Evolutionary conservation across 1,139 yeast species (phyloP).

Genomic region (Suhomyces bribrorum): DNA sequence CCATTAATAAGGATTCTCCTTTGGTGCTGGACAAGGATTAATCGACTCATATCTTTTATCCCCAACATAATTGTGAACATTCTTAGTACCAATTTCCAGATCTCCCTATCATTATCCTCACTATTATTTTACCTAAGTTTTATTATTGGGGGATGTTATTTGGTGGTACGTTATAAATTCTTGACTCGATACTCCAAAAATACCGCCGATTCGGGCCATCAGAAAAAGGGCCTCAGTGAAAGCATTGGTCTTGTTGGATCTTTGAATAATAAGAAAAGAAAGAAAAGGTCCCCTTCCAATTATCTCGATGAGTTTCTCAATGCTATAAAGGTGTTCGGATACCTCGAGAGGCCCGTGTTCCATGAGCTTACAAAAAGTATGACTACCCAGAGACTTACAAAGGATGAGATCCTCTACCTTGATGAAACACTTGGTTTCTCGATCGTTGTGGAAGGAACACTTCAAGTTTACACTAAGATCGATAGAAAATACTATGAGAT

Average conservation of each 20-base stretch:
- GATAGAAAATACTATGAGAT: slow-evolving; percentile 23
- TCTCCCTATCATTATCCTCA: slow-evolving; percentile 39
- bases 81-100: slow-evolving; percentile 33
- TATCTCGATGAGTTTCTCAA: slow-evolving; percentile 86
- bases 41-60: slow-evolving; percentile 21
- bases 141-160: slow-evolving; percentile 24
- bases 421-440: slow-evolving; percentile 79
- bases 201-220: slow-evolving; percentile 16
- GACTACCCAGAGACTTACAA: slow-evolving; percentile 81
- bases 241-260: slow-evolving; percentile 16
- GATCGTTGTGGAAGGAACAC: slow-evolving; percentile 90
- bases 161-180: slow-evolving; percentile 43
- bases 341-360: slow-evolving; percentile 84
- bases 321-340: slow-evolving; percentile 93
- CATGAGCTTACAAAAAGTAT: slow-evolving; percentile 89
- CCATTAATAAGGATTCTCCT: background rate
- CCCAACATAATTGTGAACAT: slow-evolving; percentile 26
- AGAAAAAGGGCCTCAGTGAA: slow-evolving; percentile 9
- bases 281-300: slow-evolving; percentile 31
- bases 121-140: slow-evolving; percentile 24
- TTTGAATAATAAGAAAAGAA: slow-evolving; percentile 30
- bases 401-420: slow-evolving; percentile 72
- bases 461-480: slow-evolving; percentile 73
- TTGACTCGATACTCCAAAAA: slow-evolving; percentile 39
- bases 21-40: slow-evolving; percentile 16